Conservation (phyloP, 352 stramenopile species). For the Phytophthora crassamura region DNA sequence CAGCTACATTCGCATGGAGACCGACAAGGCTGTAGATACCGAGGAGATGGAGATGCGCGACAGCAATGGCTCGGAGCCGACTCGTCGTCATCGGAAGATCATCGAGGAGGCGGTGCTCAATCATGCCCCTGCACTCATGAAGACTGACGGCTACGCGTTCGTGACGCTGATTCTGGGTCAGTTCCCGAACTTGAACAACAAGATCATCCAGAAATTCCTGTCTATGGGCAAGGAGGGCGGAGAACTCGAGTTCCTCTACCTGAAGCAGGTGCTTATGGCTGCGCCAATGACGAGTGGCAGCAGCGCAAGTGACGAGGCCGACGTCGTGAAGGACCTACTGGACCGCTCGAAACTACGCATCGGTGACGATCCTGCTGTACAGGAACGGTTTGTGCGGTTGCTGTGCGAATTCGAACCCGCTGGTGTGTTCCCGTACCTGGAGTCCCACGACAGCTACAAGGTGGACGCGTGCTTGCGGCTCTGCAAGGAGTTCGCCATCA, state of each 20-base stretch:
- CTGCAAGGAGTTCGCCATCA: conserved; percentile 88
- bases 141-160: conserved; percentile 89
- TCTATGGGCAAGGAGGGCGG: conserved; percentile 81
- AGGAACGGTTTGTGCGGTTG: conserved; percentile 84
- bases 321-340: conserved; percentile 82
- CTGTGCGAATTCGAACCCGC: conserved; percentile 83
- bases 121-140: conserved; percentile 84
- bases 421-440: conserved; percentile 81
- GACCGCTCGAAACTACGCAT: conserved; percentile 85
- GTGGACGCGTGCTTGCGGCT: conserved; percentile 85
- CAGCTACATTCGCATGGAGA: conserved; percentile 80
- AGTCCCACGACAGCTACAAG: conserved; percentile 90
- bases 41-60: conserved; percentile 53
- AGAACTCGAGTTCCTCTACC: conserved; percentile 84
- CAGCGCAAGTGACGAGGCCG: conserved; percentile 65
- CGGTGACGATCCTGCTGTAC: conserved; percentile 79
- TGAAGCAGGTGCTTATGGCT: conserved; percentile 80
- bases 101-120: conserved; percentile 83
- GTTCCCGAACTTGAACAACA: conserved; percentile 88
- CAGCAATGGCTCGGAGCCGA: conserved; percentile 34
- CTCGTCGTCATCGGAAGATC: conserved; percentile 58
- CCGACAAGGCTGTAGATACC: conserved; percentile 52
- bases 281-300: conserved; percentile 53
- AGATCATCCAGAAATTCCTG: conserved; percentile 85
- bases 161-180: conserved; percentile 89